Base-by-base conservation (phyloP, 139 green algal genomes). In the Limnomonas spitsbergensis region DNA sequence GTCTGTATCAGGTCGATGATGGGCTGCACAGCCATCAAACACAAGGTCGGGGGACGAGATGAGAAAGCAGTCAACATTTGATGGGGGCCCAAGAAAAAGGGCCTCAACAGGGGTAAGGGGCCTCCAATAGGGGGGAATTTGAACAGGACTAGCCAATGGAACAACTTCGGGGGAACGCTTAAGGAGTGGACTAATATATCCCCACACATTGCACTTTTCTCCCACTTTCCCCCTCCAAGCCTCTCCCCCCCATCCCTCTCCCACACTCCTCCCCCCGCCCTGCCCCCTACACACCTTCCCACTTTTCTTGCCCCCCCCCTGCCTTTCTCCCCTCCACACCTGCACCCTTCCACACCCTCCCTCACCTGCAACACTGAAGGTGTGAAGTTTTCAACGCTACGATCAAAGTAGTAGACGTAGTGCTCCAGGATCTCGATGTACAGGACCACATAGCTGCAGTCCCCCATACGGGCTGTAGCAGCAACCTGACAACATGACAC, bases 381-480 rank as follows among this genome's bases (percentile, higher is more conserved):
- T 40, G n/a, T 76, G 38, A 79, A 79, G 24, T 3, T 37, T 38
- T 83, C 78, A 24, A 79, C 39, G 2, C 78, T 71, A 27, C 37
- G 4, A 7, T 83, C 78, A 53, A 76, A 76, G 56, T 78, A 80
- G 14, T 47, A 32, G 4, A 84, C 42, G 73, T 80, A 80, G 73
- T 80, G 73, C 53, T 82, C 76, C 38, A 98, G 78, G 69, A 97
- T 89, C 77, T 96, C 93, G 26, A 95, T 86, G 80, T 94, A 94
- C 54, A 95, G 83, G 14, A 40, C 39, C 35, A 91, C 26, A 40
- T 84, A 82, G 4, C 47, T 72, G 66, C n/a, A 32, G 73, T 54
- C 73, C 9, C 40, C 73, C 27, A 20, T 7, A 7, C 34, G 39
- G 24, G 73, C 40, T 36, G 73, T 34, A 31, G 14, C 40, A 39